A percentile compares a stretch with the other conserved stretches of the same genome.
Evolutionary conservation across 257 asterid species (phyloP).

Genomic region (Euphrasia confusa): DNA sequence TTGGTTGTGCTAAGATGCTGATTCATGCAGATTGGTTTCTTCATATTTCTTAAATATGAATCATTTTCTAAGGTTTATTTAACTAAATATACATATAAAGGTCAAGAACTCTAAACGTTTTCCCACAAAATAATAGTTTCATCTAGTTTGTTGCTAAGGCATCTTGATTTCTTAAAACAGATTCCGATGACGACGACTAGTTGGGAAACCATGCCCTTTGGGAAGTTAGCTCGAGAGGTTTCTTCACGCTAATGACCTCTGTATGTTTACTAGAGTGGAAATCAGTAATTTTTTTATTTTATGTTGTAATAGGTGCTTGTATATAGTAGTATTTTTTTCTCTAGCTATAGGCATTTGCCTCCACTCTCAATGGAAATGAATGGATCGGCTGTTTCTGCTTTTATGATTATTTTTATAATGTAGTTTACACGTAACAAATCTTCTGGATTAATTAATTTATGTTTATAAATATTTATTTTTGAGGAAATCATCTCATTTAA

Average conservation of each 20-base stretch:
- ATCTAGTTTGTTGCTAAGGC: conserved; percentile 18
- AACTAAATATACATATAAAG: not conserved
- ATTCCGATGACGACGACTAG: conserved; percentile 62
- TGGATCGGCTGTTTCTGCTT: not conserved
- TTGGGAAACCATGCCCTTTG: conserved; percentile 13
- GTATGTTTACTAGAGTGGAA: conserved; percentile 8
- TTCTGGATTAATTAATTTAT: too few relatives aligned
- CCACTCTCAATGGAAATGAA: not conserved
- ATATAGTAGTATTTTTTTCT: conserved; percentile 4
- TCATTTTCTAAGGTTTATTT: not conserved
- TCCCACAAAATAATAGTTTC: not conserved
- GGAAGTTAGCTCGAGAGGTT: conserved; percentile 8
- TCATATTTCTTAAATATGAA: not conserved
- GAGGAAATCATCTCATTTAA: too few relatives aligned
- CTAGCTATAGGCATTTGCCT: not conserved
- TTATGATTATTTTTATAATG: not conserved
- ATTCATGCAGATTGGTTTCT: not conserved
- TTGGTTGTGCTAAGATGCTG: not conserved
- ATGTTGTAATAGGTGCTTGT: conserved; percentile 24
- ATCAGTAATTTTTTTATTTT: conserved; percentile 13
- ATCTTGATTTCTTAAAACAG: conserved; percentile 31
- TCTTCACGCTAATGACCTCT: conserved; percentile 1
- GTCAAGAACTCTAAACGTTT: not conserved
- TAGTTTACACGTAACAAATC: not conserved
- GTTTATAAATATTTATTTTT: too few relatives aligned